Conservation (phyloP, 495 filamentous ascomycete genomes). For the Hypomontagnella submonticulosa region DNA sequence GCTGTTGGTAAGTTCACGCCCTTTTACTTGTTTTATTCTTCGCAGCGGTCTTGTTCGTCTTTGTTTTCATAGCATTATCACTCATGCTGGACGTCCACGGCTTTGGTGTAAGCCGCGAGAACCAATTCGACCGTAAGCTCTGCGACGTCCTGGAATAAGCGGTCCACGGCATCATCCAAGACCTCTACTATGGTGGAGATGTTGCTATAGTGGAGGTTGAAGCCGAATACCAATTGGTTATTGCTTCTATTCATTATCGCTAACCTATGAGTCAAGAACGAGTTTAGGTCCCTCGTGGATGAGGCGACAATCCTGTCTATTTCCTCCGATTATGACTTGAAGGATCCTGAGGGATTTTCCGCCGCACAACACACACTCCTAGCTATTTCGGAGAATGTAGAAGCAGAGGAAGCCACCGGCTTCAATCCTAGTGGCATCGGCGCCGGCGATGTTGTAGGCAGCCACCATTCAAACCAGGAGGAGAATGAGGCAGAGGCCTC, state of each 20-base stretch:
- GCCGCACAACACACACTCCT: slow-evolving; percentile 66
- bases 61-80: not conserved
- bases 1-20: slow-evolving; percentile 34
- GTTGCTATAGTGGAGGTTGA: no score
- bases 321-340: slow-evolving; percentile 70
- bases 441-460: slow-evolving; percentile 41
- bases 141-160: no score
- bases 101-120: no score
- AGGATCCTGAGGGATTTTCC: slow-evolving; percentile 58
- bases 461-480: slow-evolving; percentile 22
- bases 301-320: slow-evolving; percentile 72
- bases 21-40: not conserved
- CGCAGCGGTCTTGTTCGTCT: not conserved
- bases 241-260: not conserved
- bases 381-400: slow-evolving; percentile 66
- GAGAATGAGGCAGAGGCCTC: slow-evolving; percentile 23
- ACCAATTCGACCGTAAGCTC: no score
- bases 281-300: slow-evolving; percentile 52
- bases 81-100: not conserved
- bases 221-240: not conserved
- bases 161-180: no score
- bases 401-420: slow-evolving; percentile 71
- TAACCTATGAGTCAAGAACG: slow-evolving; percentile 34
- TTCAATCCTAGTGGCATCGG: slow-evolving; percentile 84
- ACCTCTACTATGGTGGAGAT: no score